A percentile compares a stretch with the other conserved stretches of the same genome.
Conservation (phyloP, 2,329 filamentous ascomycete species). For the Rachicladosporium sp. region DNA sequence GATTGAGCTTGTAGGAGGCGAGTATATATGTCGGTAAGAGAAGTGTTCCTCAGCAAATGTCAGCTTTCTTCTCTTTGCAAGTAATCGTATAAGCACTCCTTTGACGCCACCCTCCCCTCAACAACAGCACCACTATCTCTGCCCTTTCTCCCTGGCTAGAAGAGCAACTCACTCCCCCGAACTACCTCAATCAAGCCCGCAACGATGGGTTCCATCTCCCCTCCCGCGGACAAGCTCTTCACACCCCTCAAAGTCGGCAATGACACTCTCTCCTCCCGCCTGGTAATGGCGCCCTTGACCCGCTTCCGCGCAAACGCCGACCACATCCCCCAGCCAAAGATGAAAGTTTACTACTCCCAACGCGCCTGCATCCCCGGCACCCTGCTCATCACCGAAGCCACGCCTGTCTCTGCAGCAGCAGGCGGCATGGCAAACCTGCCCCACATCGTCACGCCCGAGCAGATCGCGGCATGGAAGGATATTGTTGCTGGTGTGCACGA, state of each 20-base stretch:
- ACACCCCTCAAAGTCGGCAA: conserved; percentile 32
- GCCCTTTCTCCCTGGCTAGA: too few relatives aligned
- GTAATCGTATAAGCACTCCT: too few relatives aligned
- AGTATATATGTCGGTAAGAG: too few relatives aligned
- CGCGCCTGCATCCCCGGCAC: conserved; percentile 21
- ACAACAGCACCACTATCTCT: too few relatives aligned
- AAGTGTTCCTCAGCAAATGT: too few relatives aligned
- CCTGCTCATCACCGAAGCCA: conserved; percentile 24
- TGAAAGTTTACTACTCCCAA: conserved; percentile 25
- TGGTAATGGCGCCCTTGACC: conserved; percentile 48
- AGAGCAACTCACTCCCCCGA: too few relatives aligned
- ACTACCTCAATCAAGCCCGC: background rate
- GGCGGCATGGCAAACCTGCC: conserved; percentile 18
- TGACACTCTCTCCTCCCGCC: conserved; percentile 31
- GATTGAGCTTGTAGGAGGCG: too few relatives aligned
- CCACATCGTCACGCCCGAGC: conserved; percentile 24
- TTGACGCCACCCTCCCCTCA: too few relatives aligned
- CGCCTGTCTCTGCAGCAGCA: conserved; percentile 20
- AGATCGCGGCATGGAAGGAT: conserved; percentile 39
- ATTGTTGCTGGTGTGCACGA: conserved; percentile 40
- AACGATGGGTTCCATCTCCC: conserved; percentile 4
- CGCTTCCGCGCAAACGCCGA: conserved; percentile 35
- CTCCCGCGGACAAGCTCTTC: conserved; percentile 20
- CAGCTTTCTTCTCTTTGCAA: too few relatives aligned
- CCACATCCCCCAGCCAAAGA: conserved; percentile 13